Conservation (phyloP, 1,139 yeast species). For the Fermentozyma sake region DNA sequence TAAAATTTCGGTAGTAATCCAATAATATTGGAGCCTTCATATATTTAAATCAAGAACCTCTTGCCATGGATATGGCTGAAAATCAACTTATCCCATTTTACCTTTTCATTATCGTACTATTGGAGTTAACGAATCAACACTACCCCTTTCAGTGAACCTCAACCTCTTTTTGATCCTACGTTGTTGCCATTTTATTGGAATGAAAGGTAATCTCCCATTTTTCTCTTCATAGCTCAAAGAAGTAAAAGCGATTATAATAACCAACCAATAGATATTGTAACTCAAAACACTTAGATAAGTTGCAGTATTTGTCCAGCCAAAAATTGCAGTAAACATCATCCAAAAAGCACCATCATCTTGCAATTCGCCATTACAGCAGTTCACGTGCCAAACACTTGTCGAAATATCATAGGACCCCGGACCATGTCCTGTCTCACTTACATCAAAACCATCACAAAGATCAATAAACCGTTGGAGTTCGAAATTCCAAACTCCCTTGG, state of each 20-base stretch:
- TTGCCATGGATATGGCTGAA: too few species aligned
- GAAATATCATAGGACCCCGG: slow-evolving; percentile 44
- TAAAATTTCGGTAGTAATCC: too few species aligned
- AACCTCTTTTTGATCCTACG: slow-evolving; percentile 52
- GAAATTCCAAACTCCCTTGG: slow-evolving; percentile 45
- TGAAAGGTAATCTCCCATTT: slow-evolving; percentile 52
- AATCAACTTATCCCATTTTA: too few species aligned
- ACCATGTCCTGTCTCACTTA: slow-evolving; percentile 46
- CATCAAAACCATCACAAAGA: slow-evolving; percentile 41
- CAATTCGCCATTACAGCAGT: slow-evolving; percentile 38
- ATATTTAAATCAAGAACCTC: too few species aligned
- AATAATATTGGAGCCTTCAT: too few species aligned
- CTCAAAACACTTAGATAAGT: slow-evolving; percentile 87
- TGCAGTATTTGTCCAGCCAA: slow-evolving; percentile 96
- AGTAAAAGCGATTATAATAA: slow-evolving; percentile 36
- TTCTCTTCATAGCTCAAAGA: slow-evolving; percentile 52
- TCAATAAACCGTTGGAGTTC: slow-evolving; percentile 40
- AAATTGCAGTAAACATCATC: slow-evolving; percentile 49
- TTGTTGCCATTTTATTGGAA: slow-evolving; percentile 61
- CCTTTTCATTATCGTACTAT: too few species aligned
- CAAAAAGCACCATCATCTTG: slow-evolving; percentile 41
- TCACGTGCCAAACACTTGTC: slow-evolving; percentile 43
- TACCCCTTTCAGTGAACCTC: too few species aligned
- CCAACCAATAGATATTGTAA: slow-evolving; percentile 73
- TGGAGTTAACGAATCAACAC: too few species aligned